phyloP scores from a whole-genome alignment of 176 grass and related monocot genomes.

The Zizania latifolia region DNA sequence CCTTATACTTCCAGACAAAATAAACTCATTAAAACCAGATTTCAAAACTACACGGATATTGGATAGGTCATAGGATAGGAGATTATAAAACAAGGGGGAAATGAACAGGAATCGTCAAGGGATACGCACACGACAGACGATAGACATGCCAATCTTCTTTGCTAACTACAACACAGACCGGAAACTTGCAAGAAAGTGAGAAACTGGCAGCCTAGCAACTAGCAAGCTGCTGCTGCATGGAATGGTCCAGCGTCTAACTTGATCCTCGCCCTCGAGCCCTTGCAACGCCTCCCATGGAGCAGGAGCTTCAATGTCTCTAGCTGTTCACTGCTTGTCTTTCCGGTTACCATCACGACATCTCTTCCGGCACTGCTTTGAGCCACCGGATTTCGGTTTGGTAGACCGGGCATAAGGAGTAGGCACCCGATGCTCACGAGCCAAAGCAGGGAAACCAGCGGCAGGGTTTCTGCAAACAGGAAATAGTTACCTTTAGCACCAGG shows the following conservation, averaged over 20 bases:
- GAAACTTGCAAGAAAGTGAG: slow-evolving; percentile 19
- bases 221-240: slow-evolving; percentile 17
- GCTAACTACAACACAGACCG: slow-evolving; percentile 15
- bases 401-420: slow-evolving; percentile 55
- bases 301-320: slow-evolving; percentile 16
- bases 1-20: not conserved
- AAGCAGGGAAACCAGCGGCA: slow-evolving; percentile 98
- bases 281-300: slow-evolving; percentile 50
- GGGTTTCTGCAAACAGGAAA: slow-evolving; percentile 69
- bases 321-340: slow-evolving; percentile 43
- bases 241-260: slow-evolving; percentile 25
- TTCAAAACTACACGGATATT: slow-evolving; percentile 1
- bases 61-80: not conserved
- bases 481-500: not conserved
- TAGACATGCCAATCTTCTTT: not conserved
- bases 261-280: slow-evolving; percentile 40
- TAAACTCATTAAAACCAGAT: not conserved
- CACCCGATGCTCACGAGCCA: slow-evolving; percentile 88
- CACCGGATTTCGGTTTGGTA: slow-evolving; percentile 25
- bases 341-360: slow-evolving; percentile 34
- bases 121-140: not conserved
- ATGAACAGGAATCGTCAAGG: not conserved
- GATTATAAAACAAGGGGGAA: not conserved
- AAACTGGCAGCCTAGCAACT: slow-evolving; percentile 38
- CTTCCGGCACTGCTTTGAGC: slow-evolving; percentile 44